These are phyloP conservation scores for Coemansia aciculifera DNA, from an alignment of 192 early-diverging fungal species.

Conservation along the genomic window DNA sequence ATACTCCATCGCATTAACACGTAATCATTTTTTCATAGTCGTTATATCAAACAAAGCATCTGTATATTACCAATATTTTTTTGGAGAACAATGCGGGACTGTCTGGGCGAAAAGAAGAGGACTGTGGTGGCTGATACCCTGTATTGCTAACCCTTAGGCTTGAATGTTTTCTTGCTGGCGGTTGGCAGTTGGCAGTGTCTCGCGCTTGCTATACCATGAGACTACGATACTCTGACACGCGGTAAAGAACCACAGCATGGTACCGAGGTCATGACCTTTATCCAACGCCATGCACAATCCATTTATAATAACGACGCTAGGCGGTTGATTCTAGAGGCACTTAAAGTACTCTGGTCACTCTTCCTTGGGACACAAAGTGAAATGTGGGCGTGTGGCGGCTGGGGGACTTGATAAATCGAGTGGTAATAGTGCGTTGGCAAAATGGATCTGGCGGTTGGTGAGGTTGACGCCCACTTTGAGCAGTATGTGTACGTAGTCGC, in stretches of 20 bases:
- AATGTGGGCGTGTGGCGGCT: conserved; percentile 26
- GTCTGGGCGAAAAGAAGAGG: conserved; percentile 48
- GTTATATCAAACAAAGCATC: too few species aligned
- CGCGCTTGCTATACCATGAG: not conserved
- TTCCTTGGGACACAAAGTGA: not conserved
- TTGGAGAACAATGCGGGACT: conserved; percentile 45
- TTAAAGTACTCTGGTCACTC: conserved; percentile 31
- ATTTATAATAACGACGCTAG: conserved; percentile 22
- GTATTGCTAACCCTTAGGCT: conserved; percentile 35
- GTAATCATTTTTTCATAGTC: too few species aligned
- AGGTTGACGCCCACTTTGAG: conserved; percentile 45
- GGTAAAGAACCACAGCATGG: conserved; percentile 12
- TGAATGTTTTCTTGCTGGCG: conserved; percentile 26
- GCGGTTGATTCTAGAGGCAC: conserved; percentile 15
- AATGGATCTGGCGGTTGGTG: conserved; percentile 12
- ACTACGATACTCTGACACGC: conserved; percentile 27
- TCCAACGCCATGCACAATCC: conserved; percentile 39
- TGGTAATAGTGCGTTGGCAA: conserved; percentile 25
- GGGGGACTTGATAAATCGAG: not conserved
- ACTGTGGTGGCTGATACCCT: conserved; percentile 36
- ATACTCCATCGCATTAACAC: not conserved
- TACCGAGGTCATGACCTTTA: conserved; percentile 8
- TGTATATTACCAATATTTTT: not conserved
- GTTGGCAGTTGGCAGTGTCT: conserved; percentile 13
- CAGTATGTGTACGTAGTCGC: conserved; percentile 50